Evolutionary conservation across 164 flowering plant genomes (phyloP), one percentile per base, ranked within the genome.

Genomic region (Paratinospora sagittata): DNA sequence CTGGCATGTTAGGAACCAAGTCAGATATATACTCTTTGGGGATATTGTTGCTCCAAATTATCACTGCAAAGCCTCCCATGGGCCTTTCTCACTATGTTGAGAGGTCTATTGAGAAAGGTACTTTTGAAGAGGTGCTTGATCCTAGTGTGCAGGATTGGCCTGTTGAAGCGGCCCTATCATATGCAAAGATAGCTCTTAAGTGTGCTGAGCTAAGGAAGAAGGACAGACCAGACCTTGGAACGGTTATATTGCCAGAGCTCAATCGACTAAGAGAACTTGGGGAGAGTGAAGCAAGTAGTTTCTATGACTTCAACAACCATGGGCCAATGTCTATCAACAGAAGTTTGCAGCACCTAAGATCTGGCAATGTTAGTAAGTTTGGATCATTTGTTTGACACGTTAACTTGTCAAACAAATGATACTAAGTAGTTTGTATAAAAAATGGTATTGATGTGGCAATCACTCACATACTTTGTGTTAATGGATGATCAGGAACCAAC

Each of bases 1-100:
- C 89, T 3, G 92, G 96, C n/a, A 83, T 69, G 85, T 71, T 88
- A 30, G 87, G 89, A 3, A 82, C 77, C 7, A 88, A 82, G 70
- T 88, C 93, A 0, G 96, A 90, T 70, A 76, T 89, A 37, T 90
- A 90, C 79, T 90, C 93, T 0, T 39, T 90, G 61, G 96, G 96
- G 2, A 77, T 90, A 47, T 69, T 90, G 90, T 73, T 90, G 26
- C 89, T 90, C 3, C 96, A 90, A 45, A 81, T 90, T 16, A 75
- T 90, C 75, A 90, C 96, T 0, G 92, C 90, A 23, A 85, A 75
- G 78, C 81, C 91, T 37, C 86, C 93, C 6, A 88, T 86, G 90
- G 91, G 89, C 27, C 80, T 90, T 8, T 75, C 88, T 11, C 92
- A 87, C 76, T 84, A 83, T 64, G 87, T 87, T 3, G 70, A 73